These are phyloP conservation scores for Aspergillus quadrilineatus DNA, from an alignment of 2,329 filamentous ascomycete species.

Conservation along the genomic window DNA sequence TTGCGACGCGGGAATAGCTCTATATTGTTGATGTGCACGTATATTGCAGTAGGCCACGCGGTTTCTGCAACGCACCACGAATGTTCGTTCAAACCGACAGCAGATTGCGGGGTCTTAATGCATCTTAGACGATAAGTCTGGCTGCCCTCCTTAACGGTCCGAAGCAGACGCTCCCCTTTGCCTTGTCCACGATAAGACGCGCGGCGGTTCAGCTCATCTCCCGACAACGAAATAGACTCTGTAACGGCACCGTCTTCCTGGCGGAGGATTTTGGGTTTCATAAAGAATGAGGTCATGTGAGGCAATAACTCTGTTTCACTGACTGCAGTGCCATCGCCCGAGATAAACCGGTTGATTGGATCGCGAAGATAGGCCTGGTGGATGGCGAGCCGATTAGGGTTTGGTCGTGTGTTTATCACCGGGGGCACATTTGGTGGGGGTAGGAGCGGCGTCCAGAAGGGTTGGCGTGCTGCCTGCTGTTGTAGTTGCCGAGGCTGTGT, in stretches of 20 bases:
- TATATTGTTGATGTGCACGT: conserved; percentile 64
- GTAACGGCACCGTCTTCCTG: conserved; percentile 25
- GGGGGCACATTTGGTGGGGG: conserved; percentile 35
- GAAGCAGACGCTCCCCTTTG: conserved; percentile 28
- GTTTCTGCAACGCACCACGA: conserved; percentile 66
- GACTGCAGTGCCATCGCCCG: conserved; percentile 19
- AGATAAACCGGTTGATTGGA: conserved; percentile 44
- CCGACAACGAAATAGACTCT: conserved; percentile 39
- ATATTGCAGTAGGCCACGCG: conserved; percentile 69
- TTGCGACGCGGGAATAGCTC: conserved; percentile 64
- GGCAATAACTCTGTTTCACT: conserved; percentile 36
- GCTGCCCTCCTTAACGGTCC: conserved; percentile 51
- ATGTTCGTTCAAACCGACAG: conserved; percentile 41
- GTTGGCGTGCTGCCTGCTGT: background rate
- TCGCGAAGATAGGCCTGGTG: conserved; percentile 61
- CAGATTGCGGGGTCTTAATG: conserved; percentile 45
- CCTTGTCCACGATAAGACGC: conserved; percentile 20
- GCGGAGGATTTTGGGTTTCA: conserved; percentile 33
- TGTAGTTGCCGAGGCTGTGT: background rate
- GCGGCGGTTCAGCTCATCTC: conserved; percentile 33
- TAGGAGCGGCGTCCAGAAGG: conserved; percentile 26
- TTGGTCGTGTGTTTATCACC: conserved; percentile 42
- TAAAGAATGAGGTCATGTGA: conserved; percentile 33
- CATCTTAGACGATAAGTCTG: conserved; percentile 69
- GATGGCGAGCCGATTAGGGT: conserved; percentile 51